phyloP scores from a whole-genome alignment of 2,329 filamentous ascomycete genomes.

The Penicillium olsonii region DNA sequence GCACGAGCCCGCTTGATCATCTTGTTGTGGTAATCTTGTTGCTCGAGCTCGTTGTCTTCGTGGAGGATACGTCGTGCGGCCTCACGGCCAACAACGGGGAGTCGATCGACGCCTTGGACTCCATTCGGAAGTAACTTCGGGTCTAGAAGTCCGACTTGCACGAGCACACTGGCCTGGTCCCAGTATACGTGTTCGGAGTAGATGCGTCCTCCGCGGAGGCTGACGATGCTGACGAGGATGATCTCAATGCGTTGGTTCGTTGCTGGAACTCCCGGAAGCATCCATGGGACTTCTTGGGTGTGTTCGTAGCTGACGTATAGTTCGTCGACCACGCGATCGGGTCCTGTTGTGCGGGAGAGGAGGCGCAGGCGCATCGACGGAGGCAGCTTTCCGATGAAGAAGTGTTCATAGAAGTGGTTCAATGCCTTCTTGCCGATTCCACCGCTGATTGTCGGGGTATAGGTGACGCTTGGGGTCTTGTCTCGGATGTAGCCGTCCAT shows the following conservation, averaged over 20 bases:
- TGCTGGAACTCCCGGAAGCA: conserved; percentile 59
- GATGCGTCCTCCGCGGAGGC: conserved; percentile 54
- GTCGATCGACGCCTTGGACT: conserved; percentile 39
- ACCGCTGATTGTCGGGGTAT: conserved; percentile 41
- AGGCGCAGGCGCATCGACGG: conserved; percentile 55
- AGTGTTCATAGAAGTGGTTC: conserved; percentile 56
- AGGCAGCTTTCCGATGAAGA: conserved; percentile 56
- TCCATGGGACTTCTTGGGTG: conserved; percentile 58
- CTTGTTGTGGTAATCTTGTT: conserved; percentile 37
- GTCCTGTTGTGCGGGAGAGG: conserved; percentile 59
- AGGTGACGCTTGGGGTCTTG: conserved; percentile 32
- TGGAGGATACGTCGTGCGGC: conserved; percentile 43
- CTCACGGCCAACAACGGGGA: conserved; percentile 45
- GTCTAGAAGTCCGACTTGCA: conserved; percentile 60
- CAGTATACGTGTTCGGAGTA: conserved; percentile 63
- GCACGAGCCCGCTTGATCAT: conserved; percentile 31
- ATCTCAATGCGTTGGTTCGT: conserved; percentile 60
- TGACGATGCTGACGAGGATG: conserved; percentile 59
- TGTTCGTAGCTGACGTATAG: conserved; percentile 60
- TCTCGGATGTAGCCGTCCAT: conserved; percentile 35
- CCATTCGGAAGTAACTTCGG: conserved; percentile 55
- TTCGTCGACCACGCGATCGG: conserved; percentile 63
- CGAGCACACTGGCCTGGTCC: conserved; percentile 63
- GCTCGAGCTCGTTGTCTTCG: conserved; percentile 38
- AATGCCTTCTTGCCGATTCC: conserved; percentile 45